Evolutionary conservation across 306 rosid species (phyloP), one percentile per base, ranked within the genome.

Genomic region (Quercus suber): DNA sequence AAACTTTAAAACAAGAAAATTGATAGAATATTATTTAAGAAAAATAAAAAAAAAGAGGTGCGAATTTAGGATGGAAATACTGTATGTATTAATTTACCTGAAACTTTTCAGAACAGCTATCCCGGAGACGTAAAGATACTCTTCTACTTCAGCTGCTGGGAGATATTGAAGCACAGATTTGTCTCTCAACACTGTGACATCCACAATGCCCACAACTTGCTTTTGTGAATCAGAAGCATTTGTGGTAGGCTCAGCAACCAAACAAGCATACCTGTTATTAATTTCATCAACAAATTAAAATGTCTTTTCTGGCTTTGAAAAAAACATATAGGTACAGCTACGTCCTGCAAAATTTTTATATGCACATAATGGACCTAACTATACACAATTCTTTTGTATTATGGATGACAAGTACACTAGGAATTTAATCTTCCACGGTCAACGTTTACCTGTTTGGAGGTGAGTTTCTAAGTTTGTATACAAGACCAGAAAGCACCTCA

Each of bases 81-180:
- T 3, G 15, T 2, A 49, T 49, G 15, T 49, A 27, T 35, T 31
- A 31, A 31, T 35, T n/a, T 73, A 93, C 98, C 98, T 92, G 84
- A 89, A 86, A 76, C 30, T 82, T 71, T 82, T 78, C 60, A 85
- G 79, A 73, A 94, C 97, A 1, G 95, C 97, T 2, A 92, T 94
- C 70, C 99, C 97, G 27, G 97, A 87, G 6, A 94, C 75, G 76
- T 91, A 94, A 27, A 94, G 93, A 73, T 87, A 94, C 81, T 94
- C 97, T 15, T 80, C 67, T 27, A 84, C 88, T 11, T 81, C 85
- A 4, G 79, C 13, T 33, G 79, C 13, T 33, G 99, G 99, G 49
- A 94, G 91, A 81, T 78, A 84, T 7, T 86, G 78, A 71, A 86
- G 83, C 28, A 94, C 91, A 49, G 68, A 56, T 68, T 74, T 52